Base-by-base conservation (phyloP, 2,329 filamentous ascomycete genomes). In the Leptodontidium sp. region DNA sequence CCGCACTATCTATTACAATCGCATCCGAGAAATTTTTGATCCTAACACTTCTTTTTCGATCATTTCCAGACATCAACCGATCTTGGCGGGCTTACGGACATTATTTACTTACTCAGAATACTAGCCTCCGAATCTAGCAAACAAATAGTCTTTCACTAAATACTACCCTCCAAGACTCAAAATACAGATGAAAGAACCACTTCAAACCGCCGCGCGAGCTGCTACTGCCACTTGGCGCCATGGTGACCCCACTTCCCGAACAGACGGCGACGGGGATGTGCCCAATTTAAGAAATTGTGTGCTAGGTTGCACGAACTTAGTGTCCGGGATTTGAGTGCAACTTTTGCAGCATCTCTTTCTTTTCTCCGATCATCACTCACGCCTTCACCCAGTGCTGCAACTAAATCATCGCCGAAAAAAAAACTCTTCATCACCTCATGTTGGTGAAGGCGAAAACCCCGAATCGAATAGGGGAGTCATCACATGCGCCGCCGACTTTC, bases 161-260 rank as follows among this genome's bases (percentile, higher is more conserved):
- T n/a, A 59, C 57, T 26, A 29, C 26, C 21, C 21, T 45, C 38
- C 35, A 21, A 43, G 14, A 29, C 35, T 26, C 17, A 40, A 15
- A 43, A 45, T 59, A 26, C 38, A 40, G 11, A 40, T 12, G 29
- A 11, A 40, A 40, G 38, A 40, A 40, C 38, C 4, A 40, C 29
- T 32, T 43, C 32, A 43, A 40, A 24, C 55, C n/a, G 12, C 7
- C 35, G 12, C n/a, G 55, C 12, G 21, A 59, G 40, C 35, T 24
- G 40, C 17, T 43, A 4, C n/a, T 12, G n/a, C 3, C 8, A 12
- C n/a, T 26, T 45, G n/a, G n/a, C 15, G 17, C 35, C 55, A 21
- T 38, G 35, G 29, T 32, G 6, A 32, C 29, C 55, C 57, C 57
- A 59, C 57, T 59, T 59, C 21, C 38, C 57, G 38, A 29, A 45